A percentile compares a stretch with the other conserved stretches of the same genome.
phyloP scores from a whole-genome alignment of 768 basidiomycete genomes.

The Tubosaeta brunneosetosa region DNA sequence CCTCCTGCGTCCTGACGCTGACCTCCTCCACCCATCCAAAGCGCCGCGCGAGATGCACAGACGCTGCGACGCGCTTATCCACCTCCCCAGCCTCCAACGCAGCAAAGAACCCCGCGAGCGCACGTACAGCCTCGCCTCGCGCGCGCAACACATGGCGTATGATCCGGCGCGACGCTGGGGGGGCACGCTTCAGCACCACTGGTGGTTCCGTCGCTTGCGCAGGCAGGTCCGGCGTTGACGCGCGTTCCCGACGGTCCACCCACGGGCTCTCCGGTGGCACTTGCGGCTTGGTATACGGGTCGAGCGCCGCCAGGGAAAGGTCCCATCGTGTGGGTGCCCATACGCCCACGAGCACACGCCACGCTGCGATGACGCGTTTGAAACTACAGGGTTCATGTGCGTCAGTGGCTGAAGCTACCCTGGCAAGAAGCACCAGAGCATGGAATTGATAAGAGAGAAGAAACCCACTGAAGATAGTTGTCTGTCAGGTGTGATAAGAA shows the following conservation, averaged over 20 bases:
- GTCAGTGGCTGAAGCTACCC: slow-evolving; percentile 11
- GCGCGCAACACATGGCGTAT: slow-evolving; percentile 87
- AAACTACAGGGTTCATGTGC: slow-evolving; percentile 43
- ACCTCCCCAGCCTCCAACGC: slow-evolving; percentile 50
- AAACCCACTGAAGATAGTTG: slow-evolving; percentile 71
- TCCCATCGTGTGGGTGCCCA: slow-evolving; percentile 89
- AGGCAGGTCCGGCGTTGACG: slow-evolving; percentile 22
- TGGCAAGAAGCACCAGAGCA: neutral
- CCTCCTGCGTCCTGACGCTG: neutral
- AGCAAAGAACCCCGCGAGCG: slow-evolving; percentile 68
- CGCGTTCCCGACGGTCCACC: slow-evolving; percentile 50
- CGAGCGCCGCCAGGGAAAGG: slow-evolving; percentile 65
- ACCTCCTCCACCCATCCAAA: slow-evolving; percentile 39
- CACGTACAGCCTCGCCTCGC: slow-evolving; percentile 76
- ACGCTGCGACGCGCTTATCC: slow-evolving; percentile 44
- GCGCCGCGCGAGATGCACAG: slow-evolving; percentile 44
- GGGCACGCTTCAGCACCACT: slow-evolving; percentile 27
- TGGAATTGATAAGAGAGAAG: neutral
- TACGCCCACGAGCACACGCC: slow-evolving; percentile 93
- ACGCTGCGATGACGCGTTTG: slow-evolving; percentile 87
- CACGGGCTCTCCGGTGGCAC: slow-evolving; percentile 67
- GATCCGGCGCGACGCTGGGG: slow-evolving; percentile 75
- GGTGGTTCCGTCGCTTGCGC: slow-evolving; percentile 32
- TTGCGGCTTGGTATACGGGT: slow-evolving; percentile 64
- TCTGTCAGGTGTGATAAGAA: slow-evolving; percentile 34